These are phyloP conservation scores for Aspergillus ellipticus DNA, from an alignment of 495 filamentous ascomycete species.

Conservation along the genomic window DNA sequence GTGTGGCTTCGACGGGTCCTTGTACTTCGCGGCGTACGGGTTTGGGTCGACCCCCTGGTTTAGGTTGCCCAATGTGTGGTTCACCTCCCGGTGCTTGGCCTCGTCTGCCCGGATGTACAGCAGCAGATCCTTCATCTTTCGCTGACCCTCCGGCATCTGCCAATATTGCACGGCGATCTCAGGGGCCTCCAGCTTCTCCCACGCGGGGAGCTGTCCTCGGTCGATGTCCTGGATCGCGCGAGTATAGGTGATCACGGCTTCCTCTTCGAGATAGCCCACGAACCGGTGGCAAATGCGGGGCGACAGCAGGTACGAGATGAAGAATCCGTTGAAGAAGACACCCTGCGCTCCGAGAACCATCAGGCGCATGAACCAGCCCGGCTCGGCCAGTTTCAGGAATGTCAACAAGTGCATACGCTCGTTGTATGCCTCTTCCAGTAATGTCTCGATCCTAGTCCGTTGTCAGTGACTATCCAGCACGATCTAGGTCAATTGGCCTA, in stretches of 20 bases:
- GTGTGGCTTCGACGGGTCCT: slow-evolving; percentile 57
- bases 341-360: slow-evolving; percentile 80
- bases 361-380: slow-evolving; percentile 81
- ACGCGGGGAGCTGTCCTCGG: slow-evolving; percentile 73
- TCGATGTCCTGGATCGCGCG: slow-evolving; percentile 84
- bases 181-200: slow-evolving; percentile 74
- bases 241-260: slow-evolving; percentile 94
- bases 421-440: slow-evolving; percentile 92
- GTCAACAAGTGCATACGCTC: slow-evolving; percentile 96
- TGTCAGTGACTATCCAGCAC: not conserved
- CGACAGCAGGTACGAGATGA: slow-evolving; percentile 83
- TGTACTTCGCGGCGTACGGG: slow-evolving; percentile 78
- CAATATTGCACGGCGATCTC: slow-evolving; percentile 89
- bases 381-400: slow-evolving; percentile 89
- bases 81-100: slow-evolving; percentile 95
- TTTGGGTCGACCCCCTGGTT: slow-evolving; percentile 82
- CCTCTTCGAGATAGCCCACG: slow-evolving; percentile 95
- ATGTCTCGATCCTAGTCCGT: slow-evolving; percentile 71
- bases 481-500: slow-evolving; percentile 19
- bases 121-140: slow-evolving; percentile 81
- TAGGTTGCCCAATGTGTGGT: slow-evolving; percentile 88
- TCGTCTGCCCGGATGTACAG: slow-evolving; percentile 91
- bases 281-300: slow-evolving; percentile 92
- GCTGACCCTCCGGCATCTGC: slow-evolving; percentile 81
- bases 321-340: slow-evolving; percentile 94